Conservation (phyloP, 495 filamentous ascomycete species). For the Poronia punctata region DNA sequence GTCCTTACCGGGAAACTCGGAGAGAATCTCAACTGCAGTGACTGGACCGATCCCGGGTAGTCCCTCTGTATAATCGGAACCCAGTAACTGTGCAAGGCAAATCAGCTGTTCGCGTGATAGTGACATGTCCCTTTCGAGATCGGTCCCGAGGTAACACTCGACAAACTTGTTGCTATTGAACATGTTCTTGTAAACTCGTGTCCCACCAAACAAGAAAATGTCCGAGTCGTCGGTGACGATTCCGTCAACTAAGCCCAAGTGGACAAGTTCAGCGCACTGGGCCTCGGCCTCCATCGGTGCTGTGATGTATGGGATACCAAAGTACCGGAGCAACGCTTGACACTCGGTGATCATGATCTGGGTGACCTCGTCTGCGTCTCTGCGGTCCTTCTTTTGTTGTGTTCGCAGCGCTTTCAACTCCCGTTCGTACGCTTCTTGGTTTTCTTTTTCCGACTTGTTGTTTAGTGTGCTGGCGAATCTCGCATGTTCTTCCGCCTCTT, state of each 20-base stretch:
- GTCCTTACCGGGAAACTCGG: constrained; percentile 64
- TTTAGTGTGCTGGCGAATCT: constrained; percentile 84
- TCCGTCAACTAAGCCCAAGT: constrained; percentile 81
- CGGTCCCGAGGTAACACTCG: constrained; percentile 85
- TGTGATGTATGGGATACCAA: constrained; percentile 92
- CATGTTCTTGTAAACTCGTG: constrained; percentile 97
- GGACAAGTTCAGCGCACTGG: constrained; percentile 88
- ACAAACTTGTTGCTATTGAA: constrained; percentile 97
- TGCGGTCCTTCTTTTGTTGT: constrained; percentile 93
- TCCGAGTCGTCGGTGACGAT: constrained; percentile 98
- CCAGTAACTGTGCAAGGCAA: constrained; percentile 78
- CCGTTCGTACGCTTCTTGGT: constrained; percentile 69
- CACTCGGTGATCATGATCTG: constrained; percentile 92
- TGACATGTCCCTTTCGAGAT: constrained; percentile 83
- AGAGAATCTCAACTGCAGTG: constrained; percentile 83
- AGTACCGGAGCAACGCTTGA: constrained; percentile 80
- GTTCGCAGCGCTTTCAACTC: constrained; percentile 78
- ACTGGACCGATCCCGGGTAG: constrained; percentile 86
- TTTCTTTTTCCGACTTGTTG: constrained; percentile 54
- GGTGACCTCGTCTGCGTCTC: constrained; percentile 93
- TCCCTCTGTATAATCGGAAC: constrained; percentile 91
- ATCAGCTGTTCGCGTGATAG: constrained; percentile 79
- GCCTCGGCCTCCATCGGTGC: constrained; percentile 99
- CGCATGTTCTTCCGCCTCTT: constrained; percentile 86
- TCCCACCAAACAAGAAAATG: constrained; percentile 96